A percentile compares a stretch with the other conserved stretches of the same genome.
phyloP scores from a whole-genome alignment of 352 stramenopile genomes.

The Globisporangium iwayamae region DNA sequence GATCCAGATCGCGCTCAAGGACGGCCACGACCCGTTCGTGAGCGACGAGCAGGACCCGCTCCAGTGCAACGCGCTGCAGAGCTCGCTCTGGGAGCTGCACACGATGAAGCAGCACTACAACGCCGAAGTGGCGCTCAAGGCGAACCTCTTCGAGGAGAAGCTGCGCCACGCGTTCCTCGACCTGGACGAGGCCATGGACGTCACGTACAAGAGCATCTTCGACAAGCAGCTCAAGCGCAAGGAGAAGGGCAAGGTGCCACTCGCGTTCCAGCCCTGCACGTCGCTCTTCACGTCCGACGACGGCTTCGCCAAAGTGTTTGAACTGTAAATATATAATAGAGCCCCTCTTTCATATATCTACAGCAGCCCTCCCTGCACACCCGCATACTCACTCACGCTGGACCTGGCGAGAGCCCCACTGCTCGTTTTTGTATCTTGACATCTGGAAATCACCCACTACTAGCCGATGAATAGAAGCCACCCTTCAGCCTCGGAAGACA shows the following conservation, averaged over 20 bases:
- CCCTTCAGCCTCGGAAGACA: not conserved
- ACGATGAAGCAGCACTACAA: slow-evolving; percentile 95
- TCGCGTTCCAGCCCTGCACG: slow-evolving; percentile 64
- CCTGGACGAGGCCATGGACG: slow-evolving; percentile 66
- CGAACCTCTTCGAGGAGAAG: slow-evolving; percentile 89
- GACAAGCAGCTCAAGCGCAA: slow-evolving; percentile 84
- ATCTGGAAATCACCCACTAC: slow-evolving; percentile 2
- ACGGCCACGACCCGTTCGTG: slow-evolving; percentile 78
- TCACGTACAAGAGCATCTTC: slow-evolving; percentile 79
- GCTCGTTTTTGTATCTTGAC: not conserved
- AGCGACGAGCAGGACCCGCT: slow-evolving; percentile 66
- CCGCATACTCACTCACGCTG: too few relatives aligned
- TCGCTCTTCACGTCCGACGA: slow-evolving; percentile 59
- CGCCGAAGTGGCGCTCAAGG: slow-evolving; percentile 88
- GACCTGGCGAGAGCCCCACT: too few relatives aligned
- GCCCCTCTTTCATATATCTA: slow-evolving; percentile 13
- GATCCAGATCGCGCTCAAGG: slow-evolving; percentile 64
- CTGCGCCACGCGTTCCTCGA: slow-evolving; percentile 75
- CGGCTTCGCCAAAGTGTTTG: slow-evolving; percentile 68
- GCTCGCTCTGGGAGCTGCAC: slow-evolving; percentile 94
- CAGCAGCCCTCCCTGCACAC: slow-evolving; percentile 3
- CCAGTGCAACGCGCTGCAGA: slow-evolving; percentile 86
- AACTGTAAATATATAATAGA: slow-evolving; percentile 59
- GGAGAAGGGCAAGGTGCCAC: slow-evolving; percentile 67
- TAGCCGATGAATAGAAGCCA: not conserved